Evolutionary conservation across 1,139 yeast genomes (phyloP), one percentile per base, ranked within the genome.

Genomic region (Debaryomycetaceae sp.): DNA sequence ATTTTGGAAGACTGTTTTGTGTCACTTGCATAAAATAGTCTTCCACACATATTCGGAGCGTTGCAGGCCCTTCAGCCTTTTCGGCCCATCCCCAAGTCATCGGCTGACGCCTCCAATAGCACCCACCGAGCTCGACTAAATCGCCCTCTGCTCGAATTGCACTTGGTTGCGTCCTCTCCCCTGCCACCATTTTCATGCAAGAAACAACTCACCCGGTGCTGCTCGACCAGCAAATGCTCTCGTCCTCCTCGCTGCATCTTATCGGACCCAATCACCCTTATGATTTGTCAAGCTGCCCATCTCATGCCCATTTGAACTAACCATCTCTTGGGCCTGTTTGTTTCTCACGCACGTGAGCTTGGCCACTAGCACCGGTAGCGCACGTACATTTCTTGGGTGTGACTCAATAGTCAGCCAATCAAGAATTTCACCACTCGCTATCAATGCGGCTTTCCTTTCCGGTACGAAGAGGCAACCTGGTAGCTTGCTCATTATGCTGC

Each of bases 351-450:
- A 27, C 31, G 31, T 27, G 31, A 27, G 31, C 31, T 27, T 27
- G 11, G 31, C 31, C 11, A 11, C 11, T 27, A 27, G 8, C 31
- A 27, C 31, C 31, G 31, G 31, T 27, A 27, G 31, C 31, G 31
- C 31, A 27, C 31, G 8, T 27, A 27, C 11, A 8, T 27, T 7
- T 27, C 31, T 27, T 27, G 11, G 31, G 11, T 7, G 11, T 27
- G 31, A 27, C 31, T 27, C 31, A 27, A 27, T 11, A 11, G 31
- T 27, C 31, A 22, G 39, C 39, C 39, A 37, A 37, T 37, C 39
- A 37, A 37, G 24, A 20, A 7, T 11, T 37, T 37, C 11, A 11
- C 34, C 9, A 2, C 23, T 20, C 13, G 23, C 7, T 22, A 40
- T 22, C 22, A 11, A n/a, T 17, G 23, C 40, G 13, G 23, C 27